These are phyloP conservation scores for Tetrahymena thermophila DNA, from an alignment of 73 alveolate genomes.

Conservation along the genomic window DNA sequence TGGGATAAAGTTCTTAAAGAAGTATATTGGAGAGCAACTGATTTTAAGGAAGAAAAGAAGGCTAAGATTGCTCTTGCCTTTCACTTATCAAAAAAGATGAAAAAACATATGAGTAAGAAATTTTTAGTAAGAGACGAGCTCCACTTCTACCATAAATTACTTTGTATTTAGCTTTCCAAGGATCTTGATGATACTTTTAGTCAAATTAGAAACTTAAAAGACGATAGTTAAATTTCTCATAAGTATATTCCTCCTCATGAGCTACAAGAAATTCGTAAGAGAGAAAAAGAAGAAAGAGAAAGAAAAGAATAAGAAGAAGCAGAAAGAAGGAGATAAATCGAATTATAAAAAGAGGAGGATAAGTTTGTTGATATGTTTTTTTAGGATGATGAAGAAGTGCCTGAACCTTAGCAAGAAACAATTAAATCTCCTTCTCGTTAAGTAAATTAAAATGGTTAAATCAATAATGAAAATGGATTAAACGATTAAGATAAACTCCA, in stretches of 20 bases:
- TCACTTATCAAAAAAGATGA: not conserved
- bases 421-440: not conserved
- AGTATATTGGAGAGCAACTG: constrained; percentile 3
- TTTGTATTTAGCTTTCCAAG: not conserved
- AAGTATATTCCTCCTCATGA: not conserved
- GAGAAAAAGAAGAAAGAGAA: not conserved
- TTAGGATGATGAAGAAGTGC: not conserved
- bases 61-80: not conserved
- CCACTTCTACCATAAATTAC: not conserved
- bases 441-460: not conserved
- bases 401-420: not conserved
- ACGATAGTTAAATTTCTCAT: not conserved
- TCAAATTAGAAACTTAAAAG: not conserved
- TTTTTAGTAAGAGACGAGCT: not conserved
- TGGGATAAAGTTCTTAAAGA: not conserved
- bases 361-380: not conserved
- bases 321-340: not conserved
- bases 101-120: not conserved
- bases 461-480: not conserved
- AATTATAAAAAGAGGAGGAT: not conserved
- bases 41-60: not conserved
- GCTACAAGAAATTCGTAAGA: not conserved
- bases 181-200: not conserved
- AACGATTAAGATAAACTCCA: not conserved
- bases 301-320: not conserved